Evolutionary conservation across 257 asterid genomes (phyloP).

Genomic region (Rhazya stricta): DNA sequence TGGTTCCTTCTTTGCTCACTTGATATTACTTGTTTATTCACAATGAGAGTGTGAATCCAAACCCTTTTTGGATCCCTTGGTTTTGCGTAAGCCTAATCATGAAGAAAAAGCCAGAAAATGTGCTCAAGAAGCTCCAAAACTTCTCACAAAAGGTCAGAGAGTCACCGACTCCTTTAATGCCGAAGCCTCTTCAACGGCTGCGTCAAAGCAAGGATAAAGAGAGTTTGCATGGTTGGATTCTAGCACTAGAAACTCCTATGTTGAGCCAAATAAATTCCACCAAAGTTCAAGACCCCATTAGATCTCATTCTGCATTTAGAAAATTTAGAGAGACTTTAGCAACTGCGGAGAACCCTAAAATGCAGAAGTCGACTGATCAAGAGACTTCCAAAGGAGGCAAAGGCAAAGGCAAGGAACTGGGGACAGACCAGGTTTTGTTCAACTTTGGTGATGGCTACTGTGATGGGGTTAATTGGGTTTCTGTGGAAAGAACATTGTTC

Average conservation of each 20-base stretch:
- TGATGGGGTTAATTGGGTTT: neutral
- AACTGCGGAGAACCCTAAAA: neutral
- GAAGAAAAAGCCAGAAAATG: neutral
- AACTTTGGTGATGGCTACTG: constrained; percentile 8
- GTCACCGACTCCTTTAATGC: neutral
- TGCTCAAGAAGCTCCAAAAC: neutral
- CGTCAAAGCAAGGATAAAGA: neutral
- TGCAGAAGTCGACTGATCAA: constrained; percentile 1
- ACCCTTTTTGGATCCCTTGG: neutral
- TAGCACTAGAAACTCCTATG: neutral
- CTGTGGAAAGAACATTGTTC: neutral
- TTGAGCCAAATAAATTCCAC: neutral
- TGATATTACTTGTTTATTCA: neutral
- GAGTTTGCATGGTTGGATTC: neutral
- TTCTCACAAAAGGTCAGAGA: neutral
- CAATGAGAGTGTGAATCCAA: neutral
- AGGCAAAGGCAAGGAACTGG: neutral
- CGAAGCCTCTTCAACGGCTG: neutral
- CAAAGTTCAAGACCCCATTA: neutral
- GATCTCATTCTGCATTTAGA: neutral
- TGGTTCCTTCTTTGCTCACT: neutral
- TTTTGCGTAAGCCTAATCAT: neutral
- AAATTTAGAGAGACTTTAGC: neutral
- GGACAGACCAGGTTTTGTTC: neutral
- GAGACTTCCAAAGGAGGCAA: neutral